Evolutionary conservation across 2,329 filamentous ascomycete species (phyloP).

Genomic region (Orbilia blumenaviensis): DNA sequence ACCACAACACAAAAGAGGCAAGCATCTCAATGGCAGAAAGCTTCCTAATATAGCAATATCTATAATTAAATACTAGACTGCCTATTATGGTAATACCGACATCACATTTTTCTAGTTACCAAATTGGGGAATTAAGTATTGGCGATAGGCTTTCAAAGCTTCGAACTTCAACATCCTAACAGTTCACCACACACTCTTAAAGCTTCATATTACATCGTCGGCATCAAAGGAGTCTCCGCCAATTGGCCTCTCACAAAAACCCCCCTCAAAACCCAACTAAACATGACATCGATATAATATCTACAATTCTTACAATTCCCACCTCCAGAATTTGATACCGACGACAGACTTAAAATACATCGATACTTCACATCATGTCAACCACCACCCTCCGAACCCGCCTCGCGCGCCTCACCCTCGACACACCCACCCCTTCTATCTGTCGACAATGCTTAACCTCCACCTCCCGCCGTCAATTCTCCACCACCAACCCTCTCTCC

Average conservation of each 20-base stretch:
- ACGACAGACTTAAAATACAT: no score
- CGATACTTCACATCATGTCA: no score
- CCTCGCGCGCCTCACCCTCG: conserved; percentile 26
- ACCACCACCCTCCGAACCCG: conserved; percentile 29
- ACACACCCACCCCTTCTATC: conserved; percentile 25
- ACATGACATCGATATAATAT: conserved; percentile 41
- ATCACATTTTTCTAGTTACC: background rate
- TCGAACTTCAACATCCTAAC: conserved; percentile 8
- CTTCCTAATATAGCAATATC: background rate
- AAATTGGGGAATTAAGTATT: no score
- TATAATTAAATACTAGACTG: background rate
- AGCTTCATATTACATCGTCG: background rate
- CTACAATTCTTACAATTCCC: background rate
- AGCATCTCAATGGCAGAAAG: background rate
- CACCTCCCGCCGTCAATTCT: conserved; percentile 70
- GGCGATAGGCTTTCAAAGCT: background rate
- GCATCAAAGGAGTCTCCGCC: background rate
- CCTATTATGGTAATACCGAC: background rate
- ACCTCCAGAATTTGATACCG: no score
- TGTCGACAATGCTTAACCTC: conserved; percentile 38
- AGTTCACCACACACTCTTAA: no score
- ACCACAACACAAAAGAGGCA: background rate
- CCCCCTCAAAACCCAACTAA: conserved; percentile 6
- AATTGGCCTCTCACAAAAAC: background rate
- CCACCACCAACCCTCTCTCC: conserved; percentile 70